Base-by-base conservation (phyloP, 495 filamentous ascomycete genomes). In the Talaromyces nanjingensis region DNA sequence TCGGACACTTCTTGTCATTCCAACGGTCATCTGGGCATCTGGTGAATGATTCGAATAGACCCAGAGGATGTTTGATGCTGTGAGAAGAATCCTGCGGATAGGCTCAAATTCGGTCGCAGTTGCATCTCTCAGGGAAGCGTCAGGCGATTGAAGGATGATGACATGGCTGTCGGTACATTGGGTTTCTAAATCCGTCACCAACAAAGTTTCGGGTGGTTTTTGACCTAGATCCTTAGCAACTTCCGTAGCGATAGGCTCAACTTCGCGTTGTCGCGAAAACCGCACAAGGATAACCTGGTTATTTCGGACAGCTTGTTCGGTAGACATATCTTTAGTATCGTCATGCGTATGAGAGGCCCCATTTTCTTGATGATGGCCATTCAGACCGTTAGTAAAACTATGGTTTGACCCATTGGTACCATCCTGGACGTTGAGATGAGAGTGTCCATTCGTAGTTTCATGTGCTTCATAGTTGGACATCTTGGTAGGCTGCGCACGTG, bases 1-100 rank as follows among this genome's bases (percentile, higher is more conserved):
- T 0, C 82, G 80, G 61, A 85, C 76, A 31, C 79, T 82, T 31
- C 83, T 71, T 55, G 78, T 78, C 9, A 84, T 64, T 52, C 83
- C 83, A 12, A 77, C 71, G n/a, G 81, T 71, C 78, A 85, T 84
- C 65, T 83, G 80, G 29, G 75, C 71, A 31, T 84, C 75, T 16
- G 83, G 82, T 24, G 70, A 74, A 1, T 74, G 70, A 3, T 71
- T 77, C 8, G 74, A 73, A 58, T 81, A 80, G 24, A 82, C 76
- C 83, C 83, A 86, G 11, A 86, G 66, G 0, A 78, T 70, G 12
- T 77, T 75, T 27, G 73, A 67, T 9, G 75, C 74, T 1, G 69
- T 70, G 0, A 77, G 60, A 18, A 75, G 53, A 25, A 71, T 63
- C 18, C 47, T 65, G 60, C 72, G 66, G 22, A 74, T 66, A 16